Conservation (phyloP, 192 early-diverging fungal genomes). For the Globomyces pollinis-pini region DNA sequence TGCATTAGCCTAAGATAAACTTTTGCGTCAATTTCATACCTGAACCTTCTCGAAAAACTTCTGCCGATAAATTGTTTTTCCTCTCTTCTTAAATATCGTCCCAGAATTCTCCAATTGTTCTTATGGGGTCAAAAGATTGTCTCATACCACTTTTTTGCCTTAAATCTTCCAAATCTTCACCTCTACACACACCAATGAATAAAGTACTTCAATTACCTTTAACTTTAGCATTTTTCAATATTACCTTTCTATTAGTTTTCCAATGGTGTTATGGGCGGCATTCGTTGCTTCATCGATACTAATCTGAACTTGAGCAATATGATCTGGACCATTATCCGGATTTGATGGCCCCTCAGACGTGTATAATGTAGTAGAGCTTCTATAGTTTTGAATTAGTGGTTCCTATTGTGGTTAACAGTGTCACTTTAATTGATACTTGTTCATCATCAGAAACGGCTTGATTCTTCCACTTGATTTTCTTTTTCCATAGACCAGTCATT, state of each 20-base stretch:
- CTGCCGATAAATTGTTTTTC: not conserved
- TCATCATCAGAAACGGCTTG: no score
- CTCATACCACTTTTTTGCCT: not conserved
- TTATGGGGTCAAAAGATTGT: not conserved
- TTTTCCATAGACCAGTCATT: no score
- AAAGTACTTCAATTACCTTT: no score
- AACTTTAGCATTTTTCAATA: no score
- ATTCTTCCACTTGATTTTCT: no score
- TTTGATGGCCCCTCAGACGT: no score
- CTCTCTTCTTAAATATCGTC: not conserved
- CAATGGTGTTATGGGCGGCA: not conserved
- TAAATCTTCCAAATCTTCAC: not conserved
- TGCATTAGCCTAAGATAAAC: not conserved
- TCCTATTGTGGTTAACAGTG: no score
- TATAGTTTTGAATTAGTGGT: no score
- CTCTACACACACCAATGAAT: no score
- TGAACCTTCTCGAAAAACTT: not conserved
- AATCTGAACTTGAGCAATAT: not conserved
- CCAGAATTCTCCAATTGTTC: not conserved
- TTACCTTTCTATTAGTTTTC: conserved; percentile 1
- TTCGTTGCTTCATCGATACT: not conserved
- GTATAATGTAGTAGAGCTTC: no score
- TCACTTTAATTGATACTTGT: no score
- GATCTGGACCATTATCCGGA: no score
- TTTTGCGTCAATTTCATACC: not conserved